A percentile compares a stretch with the other conserved stretches of the same genome.
Evolutionary conservation across 2,329 filamentous ascomycete species (phyloP).

Genomic region (Talaromyces sp.): DNA sequence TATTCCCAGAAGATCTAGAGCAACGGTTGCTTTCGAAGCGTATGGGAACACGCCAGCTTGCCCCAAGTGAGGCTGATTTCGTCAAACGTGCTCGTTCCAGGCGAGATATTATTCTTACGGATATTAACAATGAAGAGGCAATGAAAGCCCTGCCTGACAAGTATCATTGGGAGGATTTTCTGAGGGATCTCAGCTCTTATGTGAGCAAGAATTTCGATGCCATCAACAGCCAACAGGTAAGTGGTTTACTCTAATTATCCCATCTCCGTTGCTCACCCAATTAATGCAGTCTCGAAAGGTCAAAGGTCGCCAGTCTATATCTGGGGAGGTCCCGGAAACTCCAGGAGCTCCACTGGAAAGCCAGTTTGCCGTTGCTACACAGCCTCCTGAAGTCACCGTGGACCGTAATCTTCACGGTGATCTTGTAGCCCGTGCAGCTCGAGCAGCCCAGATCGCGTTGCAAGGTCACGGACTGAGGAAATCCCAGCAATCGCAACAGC

Average conservation of each 20-base stretch:
- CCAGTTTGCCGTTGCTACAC: constrained; percentile 36
- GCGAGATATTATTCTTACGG: constrained; percentile 52
- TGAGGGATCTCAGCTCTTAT: constrained; percentile 54
- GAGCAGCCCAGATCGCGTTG: constrained; percentile 44
- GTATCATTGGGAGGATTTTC: constrained; percentile 61
- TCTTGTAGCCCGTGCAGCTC: constrained; percentile 43
- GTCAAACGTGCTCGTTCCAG: constrained; percentile 50
- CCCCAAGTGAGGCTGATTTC: constrained; percentile 57
- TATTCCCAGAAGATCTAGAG: constrained; percentile 56
- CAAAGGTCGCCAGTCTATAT: constrained; percentile 34
- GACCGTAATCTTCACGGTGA: constrained; percentile 40
- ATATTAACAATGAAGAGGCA: constrained; percentile 48
- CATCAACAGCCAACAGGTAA: constrained; percentile 44
- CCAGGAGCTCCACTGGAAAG: constrained; percentile 35
- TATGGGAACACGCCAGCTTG: constrained; percentile 49
- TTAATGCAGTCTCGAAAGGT: constrained; percentile 31
- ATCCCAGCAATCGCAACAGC: constrained; percentile 30
- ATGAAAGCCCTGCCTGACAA: constrained; percentile 50
- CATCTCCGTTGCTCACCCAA: constrained; percentile 16
- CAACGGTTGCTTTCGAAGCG: constrained; percentile 50
- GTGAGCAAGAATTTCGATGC: constrained; percentile 55
- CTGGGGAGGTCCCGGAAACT: constrained; percentile 32
- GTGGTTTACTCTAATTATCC: constrained; percentile 10
- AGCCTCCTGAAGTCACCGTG: constrained; percentile 34
- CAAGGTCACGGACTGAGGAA: constrained; percentile 38